phyloP scores from a whole-genome alignment of 2,329 filamentous ascomycete genomes.

The Cercospora beticola region DNA sequence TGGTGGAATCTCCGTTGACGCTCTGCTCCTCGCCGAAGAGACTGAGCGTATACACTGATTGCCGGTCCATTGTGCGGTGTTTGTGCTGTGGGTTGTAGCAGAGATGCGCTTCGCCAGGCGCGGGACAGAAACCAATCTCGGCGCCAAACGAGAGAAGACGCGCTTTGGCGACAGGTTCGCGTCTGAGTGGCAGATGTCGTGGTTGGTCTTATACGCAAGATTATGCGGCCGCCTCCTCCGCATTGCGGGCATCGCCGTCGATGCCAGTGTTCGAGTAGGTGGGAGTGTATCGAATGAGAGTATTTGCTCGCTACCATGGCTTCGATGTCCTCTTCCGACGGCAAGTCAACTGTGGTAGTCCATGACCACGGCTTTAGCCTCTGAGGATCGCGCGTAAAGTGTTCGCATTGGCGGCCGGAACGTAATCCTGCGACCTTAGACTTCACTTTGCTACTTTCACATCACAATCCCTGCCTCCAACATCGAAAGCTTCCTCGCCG shows the following conservation, averaged over 20 bases:
- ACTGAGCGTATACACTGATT: slow-evolving; percentile 81
- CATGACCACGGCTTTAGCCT: background rate
- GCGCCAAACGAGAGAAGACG: slow-evolving; percentile 5
- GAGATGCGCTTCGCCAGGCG: slow-evolving; percentile 2
- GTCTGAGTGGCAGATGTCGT: slow-evolving; percentile 6
- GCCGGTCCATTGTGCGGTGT: slow-evolving; percentile 68
- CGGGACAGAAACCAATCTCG: background rate
- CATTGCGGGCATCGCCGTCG: too few relatives aligned
- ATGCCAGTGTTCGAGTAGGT: too few relatives aligned
- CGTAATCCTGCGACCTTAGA: too few relatives aligned
- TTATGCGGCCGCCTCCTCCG: too few relatives aligned
- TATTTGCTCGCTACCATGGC: too few relatives aligned
- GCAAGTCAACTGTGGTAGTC: background rate
- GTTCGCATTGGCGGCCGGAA: background rate
- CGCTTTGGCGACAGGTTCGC: slow-evolving; percentile 7
- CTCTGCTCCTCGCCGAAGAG: slow-evolving; percentile 59
- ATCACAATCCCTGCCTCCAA: too few relatives aligned
- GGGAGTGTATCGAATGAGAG: too few relatives aligned
- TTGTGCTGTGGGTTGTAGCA: slow-evolving; percentile 8
- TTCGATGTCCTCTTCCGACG: background rate
- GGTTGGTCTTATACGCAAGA: background rate
- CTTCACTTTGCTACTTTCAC: too few relatives aligned
- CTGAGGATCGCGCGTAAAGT: background rate
- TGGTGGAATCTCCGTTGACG: slow-evolving; percentile 39
- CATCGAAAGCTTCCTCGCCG: too few relatives aligned